Conservation (phyloP, 495 filamentous ascomycete species). For the Schizothecium vesticola region DNA sequence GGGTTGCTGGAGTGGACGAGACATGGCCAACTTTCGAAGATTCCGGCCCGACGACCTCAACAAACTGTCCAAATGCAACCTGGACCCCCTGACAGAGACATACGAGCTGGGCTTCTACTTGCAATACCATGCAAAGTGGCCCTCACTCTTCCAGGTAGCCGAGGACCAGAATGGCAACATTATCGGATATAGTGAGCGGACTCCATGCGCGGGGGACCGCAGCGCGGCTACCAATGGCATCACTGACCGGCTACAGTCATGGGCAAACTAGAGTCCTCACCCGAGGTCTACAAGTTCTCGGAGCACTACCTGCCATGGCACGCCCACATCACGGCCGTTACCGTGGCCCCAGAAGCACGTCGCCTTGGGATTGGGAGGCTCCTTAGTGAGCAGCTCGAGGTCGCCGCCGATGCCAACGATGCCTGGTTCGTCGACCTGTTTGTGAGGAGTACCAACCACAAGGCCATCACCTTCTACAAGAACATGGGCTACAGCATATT, state of each 20-base stretch:
- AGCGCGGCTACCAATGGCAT: not conserved
- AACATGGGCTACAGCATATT: constrained; percentile 87
- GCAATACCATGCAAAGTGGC: constrained; percentile 92
- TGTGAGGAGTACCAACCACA: constrained; percentile 79
- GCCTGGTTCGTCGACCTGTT: constrained; percentile 97
- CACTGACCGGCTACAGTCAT: constrained; percentile 59
- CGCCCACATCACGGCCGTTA: constrained; percentile 94
- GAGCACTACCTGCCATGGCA: constrained; percentile 94
- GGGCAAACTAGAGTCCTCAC: constrained; percentile 90
- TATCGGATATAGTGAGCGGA: constrained; percentile 80
- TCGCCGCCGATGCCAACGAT: constrained; percentile 68
- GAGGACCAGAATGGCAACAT: constrained; percentile 77
- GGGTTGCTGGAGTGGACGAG: not conserved
- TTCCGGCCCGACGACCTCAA: constrained; percentile 44
- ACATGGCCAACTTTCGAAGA: constrained; percentile 44
- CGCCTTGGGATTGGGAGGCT: constrained; percentile 78
- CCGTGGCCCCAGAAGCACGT: constrained; percentile 80
- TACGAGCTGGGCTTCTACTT: constrained; percentile 94
- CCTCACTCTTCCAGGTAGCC: constrained; percentile 81
- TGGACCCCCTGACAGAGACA: constrained; percentile 92
- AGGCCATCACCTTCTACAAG: constrained; percentile 82
- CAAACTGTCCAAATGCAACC: constrained; percentile 75
- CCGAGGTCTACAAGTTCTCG: constrained; percentile 60
- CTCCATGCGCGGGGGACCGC: not conserved
- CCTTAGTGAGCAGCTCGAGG: constrained; percentile 74